phyloP scores from a whole-genome alignment of 73 alveolate genomes.

The Durusdinium trenchii region DNA sequence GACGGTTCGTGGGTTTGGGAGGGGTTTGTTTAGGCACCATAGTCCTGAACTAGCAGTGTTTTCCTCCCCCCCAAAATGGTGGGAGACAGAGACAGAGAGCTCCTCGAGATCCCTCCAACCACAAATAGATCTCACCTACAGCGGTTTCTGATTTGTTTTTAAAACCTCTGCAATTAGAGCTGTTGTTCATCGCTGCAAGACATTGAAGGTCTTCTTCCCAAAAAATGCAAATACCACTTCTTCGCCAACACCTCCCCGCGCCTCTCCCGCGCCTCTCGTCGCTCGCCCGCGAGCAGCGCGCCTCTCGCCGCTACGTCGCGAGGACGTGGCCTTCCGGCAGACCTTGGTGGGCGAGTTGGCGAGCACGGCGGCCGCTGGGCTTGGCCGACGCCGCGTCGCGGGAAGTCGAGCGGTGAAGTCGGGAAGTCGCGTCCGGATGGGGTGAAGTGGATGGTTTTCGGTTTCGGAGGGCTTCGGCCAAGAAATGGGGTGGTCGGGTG shows the following conservation, averaged over 20 bases:
- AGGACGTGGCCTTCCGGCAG: constrained; percentile 73
- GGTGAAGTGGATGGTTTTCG: too few species aligned
- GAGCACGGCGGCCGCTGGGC: constrained; percentile 43
- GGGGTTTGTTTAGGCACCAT: neutral
- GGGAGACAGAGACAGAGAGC: too few species aligned
- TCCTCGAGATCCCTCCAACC: too few species aligned
- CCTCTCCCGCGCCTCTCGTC: too few species aligned
- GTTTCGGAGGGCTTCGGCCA: too few species aligned
- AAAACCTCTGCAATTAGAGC: neutral
- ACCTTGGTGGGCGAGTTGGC: constrained; percentile 79
- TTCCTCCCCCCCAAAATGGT: neutral
- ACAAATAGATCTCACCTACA: too few species aligned
- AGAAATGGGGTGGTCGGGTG: too few species aligned
- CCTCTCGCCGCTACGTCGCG: neutral
- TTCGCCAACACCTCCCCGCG: too few species aligned
- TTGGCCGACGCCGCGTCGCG: neutral
- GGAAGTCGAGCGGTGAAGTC: too few species aligned
- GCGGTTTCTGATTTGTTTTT: neutral
- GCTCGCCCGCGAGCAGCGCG: too few species aligned
- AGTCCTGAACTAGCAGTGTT: neutral
- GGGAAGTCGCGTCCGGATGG: too few species aligned
- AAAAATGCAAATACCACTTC: neutral
- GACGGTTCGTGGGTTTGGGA: neutral
- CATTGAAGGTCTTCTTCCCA: neutral
- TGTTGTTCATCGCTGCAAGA: neutral